Base-by-base conservation (phyloP, 805 yeast genomes). In the Candida anglica region DNA sequence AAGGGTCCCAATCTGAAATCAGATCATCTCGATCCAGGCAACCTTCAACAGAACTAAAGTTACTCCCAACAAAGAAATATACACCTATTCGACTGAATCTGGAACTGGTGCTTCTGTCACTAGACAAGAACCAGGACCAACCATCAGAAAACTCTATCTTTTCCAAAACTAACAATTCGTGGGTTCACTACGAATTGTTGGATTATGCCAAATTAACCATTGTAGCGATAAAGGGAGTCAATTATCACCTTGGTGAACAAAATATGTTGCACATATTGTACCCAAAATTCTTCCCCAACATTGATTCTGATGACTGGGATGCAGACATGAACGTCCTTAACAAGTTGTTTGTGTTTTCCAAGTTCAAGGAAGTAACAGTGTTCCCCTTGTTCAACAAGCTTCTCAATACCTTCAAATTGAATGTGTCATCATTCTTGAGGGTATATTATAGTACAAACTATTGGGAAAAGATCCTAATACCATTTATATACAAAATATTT, bases 211-310 rank as follows among this genome's bases (percentile, higher is more conserved):
- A 62, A 34, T 53, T 67, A 34, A 60, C 71, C 2, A 60, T 62
- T 17, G 33, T 58, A 30, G 70, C 69, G 18, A 58, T 66, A n/a
- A 67, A 64, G 38, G 72, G 72, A 5, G 45, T 58, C 5, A 43
- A 53, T 23, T 63, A 63, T 44, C 39, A 47, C 16, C 53, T 65
- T 34, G 56, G 52, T 29, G 71, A 65, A 34, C 73, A 66, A 38
- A 66, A 63, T 36, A 56, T 64, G 56, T 48, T 66, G 27, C 72
- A 67, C 35, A 66, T 67, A 19, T 47, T 66, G 13, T 67, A 67
- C 41, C 73, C 73, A 10, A 63, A 63, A 32, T 64, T 63, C 44
- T 66, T 59, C 32, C 70, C 70, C 27, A 65, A 66, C 31, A 50
- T 60, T 17, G 69, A 64, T 33, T 55, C 64, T 0, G 70, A 64